Evolutionary conservation across 352 stramenopile species (phyloP).

Genomic region (Pythium coloratum): DNA sequence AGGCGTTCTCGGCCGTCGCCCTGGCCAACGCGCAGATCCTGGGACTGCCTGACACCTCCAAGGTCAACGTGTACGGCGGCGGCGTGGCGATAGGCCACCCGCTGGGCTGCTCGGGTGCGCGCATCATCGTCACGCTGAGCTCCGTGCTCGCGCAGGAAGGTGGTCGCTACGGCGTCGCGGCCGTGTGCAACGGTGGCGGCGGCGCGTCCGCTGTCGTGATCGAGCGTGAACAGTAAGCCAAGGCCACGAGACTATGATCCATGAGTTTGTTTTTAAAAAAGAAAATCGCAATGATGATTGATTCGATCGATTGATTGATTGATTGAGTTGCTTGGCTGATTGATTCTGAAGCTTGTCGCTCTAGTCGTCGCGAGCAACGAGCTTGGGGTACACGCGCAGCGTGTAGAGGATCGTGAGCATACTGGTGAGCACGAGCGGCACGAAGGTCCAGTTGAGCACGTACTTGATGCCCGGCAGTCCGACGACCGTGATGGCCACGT

Average conservation of each 20-base stretch:
- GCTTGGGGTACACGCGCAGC: constrained; percentile 63
- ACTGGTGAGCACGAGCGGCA: constrained; percentile 57
- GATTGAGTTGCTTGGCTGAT: not conserved
- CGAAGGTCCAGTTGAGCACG: constrained; percentile 85
- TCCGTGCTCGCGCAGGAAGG: constrained; percentile 91
- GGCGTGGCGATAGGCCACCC: constrained; percentile 64
- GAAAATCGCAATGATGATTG: not conserved
- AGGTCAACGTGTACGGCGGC: constrained; percentile 95
- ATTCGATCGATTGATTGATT: not conserved
- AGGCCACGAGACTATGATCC: not conserved
- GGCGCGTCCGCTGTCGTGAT: constrained; percentile 94
- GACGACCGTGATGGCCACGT: constrained; percentile 84
- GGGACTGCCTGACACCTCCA: constrained; percentile 67
- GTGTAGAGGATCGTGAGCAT: constrained; percentile 72
- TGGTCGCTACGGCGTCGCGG: constrained; percentile 88
- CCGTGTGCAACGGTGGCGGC: constrained; percentile 97
- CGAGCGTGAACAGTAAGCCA: constrained; percentile 56
- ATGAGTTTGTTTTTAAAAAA: not conserved
- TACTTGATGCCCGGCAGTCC: constrained; percentile 80
- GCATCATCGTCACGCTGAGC: constrained; percentile 93
- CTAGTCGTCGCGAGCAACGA: constrained; percentile 50
- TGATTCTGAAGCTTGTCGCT: not conserved
- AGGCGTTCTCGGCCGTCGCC: constrained; percentile 96
- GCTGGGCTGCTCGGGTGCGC: constrained; percentile 69
- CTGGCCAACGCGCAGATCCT: constrained; percentile 93